Conservation (phyloP, 1,139 yeast species). For the Keqinozyma sinolaborantium region DNA sequence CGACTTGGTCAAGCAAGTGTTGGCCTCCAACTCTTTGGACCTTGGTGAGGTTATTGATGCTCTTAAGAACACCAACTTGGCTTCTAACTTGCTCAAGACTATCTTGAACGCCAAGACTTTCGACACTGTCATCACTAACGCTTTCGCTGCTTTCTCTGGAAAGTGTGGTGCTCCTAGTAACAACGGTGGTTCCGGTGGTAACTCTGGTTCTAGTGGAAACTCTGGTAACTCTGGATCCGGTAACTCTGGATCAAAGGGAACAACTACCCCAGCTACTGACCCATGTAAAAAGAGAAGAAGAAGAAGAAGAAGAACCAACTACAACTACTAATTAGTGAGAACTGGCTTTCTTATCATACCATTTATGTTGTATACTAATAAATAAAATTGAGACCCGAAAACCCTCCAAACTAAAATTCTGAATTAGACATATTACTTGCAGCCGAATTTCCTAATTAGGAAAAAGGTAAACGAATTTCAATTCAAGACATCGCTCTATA, state of each 20-base stretch:
- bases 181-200: constrained; percentile 7
- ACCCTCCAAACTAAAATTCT: constrained; percentile 1
- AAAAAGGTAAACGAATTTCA: not conserved
- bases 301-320: constrained; percentile 26
- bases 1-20: constrained; percentile 28
- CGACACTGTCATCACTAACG: constrained; percentile 34
- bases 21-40: constrained; percentile 27
- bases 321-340: constrained; percentile 18
- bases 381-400: not conserved
- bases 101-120: constrained; percentile 33
- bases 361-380: not conserved
- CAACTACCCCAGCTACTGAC: constrained; percentile 12
- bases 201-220: constrained; percentile 8
- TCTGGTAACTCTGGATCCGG: constrained; percentile 11
- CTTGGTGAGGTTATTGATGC: constrained; percentile 27
- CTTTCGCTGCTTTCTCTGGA: constrained; percentile 43
- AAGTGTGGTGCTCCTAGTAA: constrained; percentile 22
- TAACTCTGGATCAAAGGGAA: constrained; percentile 3
- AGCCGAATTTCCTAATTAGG: not conserved
- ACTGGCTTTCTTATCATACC: not conserved
- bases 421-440: too few species aligned
- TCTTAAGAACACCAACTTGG: constrained; percentile 33
- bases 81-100: constrained; percentile 32
- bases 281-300: constrained; percentile 37
- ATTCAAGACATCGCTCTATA: too few species aligned